Percentiles rank a stretch among this genome's conserved stretches.
Evolutionary conservation across 768 basidiomycete species (phyloP).

Genomic region (Tylopilus vinaceipallidus): DNA sequence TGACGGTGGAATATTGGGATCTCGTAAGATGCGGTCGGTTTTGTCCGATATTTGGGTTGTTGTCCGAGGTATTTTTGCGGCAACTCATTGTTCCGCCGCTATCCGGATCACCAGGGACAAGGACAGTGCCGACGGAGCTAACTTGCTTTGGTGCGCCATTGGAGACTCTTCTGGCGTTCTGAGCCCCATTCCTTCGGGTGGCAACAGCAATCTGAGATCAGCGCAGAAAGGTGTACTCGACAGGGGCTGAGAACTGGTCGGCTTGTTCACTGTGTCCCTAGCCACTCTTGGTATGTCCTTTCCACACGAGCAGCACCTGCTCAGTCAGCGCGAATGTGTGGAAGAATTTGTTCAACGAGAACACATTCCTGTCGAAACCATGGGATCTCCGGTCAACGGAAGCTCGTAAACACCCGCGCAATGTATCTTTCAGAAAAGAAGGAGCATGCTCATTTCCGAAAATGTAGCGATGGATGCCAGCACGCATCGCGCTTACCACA

Average conservation of each 20-base stretch:
- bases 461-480: background rate
- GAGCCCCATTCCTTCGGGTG: background rate
- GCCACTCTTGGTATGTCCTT: background rate
- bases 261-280: background rate
- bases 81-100: background rate
- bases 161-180: constrained; percentile 15
- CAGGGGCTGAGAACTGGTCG: background rate
- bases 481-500: constrained; percentile 1
- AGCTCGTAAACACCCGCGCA: constrained; percentile 13
- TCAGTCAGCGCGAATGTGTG: constrained; percentile 1
- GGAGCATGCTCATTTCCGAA: constrained; percentile 20
- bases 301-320: background rate
- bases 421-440: constrained; percentile 7
- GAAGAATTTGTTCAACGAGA: constrained; percentile 6
- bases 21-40: constrained; percentile 15
- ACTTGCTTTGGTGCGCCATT: constrained; percentile 7
- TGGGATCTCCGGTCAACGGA: constrained; percentile 8
- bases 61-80: background rate
- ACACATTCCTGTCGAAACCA: background rate
- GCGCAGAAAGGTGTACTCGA: background rate
- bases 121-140: constrained; percentile 12
- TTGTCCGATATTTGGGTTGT: constrained; percentile 14
- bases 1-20: constrained; percentile 1
- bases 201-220: constrained; percentile 22
- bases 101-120: constrained; percentile 21